A percentile compares a stretch with the other conserved stretches of the same genome.
Evolutionary conservation across 306 rosid species (phyloP).

Genomic region (Spatholobus suberectus): DNA sequence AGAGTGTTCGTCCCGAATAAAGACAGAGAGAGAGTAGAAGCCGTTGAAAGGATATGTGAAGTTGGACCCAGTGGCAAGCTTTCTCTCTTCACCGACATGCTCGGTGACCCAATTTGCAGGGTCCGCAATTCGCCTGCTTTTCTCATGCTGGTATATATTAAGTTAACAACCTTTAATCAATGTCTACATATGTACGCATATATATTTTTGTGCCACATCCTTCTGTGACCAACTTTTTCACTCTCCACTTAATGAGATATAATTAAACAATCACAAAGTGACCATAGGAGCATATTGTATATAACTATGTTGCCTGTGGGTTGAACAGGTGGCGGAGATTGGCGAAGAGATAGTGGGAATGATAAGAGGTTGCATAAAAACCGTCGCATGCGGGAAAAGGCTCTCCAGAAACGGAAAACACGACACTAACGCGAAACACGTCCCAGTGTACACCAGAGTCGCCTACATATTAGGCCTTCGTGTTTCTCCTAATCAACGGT

Average conservation of each 20-base stretch:
- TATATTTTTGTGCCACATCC: background rate
- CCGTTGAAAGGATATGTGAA: slow-evolving; percentile 79
- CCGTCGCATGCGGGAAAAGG: slow-evolving; percentile 79
- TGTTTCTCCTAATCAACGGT: slow-evolving; percentile 89
- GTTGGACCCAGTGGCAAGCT: slow-evolving; percentile 81
- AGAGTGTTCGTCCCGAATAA: slow-evolving; percentile 60
- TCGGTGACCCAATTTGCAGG: slow-evolving; percentile 95
- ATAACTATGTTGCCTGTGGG: background rate
- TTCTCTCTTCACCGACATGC: slow-evolving; percentile 81
- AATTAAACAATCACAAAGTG: background rate
- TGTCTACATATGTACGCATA: background rate
- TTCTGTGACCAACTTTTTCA: no score
- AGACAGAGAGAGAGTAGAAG: slow-evolving; percentile 66
- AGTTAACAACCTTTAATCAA: background rate
- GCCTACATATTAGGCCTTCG: slow-evolving; percentile 96
- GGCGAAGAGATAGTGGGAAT: slow-evolving; percentile 80
- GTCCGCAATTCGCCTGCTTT: slow-evolving; percentile 96
- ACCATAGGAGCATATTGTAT: background rate
- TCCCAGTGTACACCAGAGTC: slow-evolving; percentile 76
- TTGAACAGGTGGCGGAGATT: slow-evolving; percentile 76
- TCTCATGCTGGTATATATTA: slow-evolving; percentile 77
- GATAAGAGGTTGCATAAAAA: slow-evolving; percentile 95
- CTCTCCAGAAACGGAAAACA: slow-evolving; percentile 56
- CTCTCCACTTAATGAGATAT: background rate
- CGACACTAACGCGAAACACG: slow-evolving; percentile 33